phyloP scores from a whole-genome alignment of 352 stramenopile species.

The Nothophytophthora sp. region DNA sequence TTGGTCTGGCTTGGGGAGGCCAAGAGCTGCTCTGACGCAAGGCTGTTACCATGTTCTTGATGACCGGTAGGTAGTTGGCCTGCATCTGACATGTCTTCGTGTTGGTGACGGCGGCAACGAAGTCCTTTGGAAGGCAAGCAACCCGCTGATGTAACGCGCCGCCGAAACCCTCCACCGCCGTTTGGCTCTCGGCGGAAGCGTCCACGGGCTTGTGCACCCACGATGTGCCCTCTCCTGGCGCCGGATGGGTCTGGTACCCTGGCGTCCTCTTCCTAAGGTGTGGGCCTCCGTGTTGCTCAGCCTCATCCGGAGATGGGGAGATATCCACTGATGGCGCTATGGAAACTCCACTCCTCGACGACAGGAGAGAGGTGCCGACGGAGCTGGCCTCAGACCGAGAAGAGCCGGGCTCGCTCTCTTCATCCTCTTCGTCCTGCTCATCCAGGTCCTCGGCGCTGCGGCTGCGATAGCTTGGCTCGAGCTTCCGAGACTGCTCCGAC shows the following conservation, averaged over 20 bases:
- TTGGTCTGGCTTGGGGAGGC: neutral
- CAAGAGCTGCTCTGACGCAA: neutral
- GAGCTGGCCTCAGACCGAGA: constrained; percentile 33
- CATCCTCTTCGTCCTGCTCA: constrained; percentile 17
- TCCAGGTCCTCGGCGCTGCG: constrained; percentile 4
- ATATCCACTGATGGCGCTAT: constrained; percentile 46
- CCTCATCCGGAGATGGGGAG: constrained; percentile 55
- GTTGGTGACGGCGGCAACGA: constrained; percentile 59
- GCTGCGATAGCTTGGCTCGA: constrained; percentile 3
- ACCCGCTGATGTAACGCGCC: constrained; percentile 67
- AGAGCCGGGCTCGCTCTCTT: constrained; percentile 24
- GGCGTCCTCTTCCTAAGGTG: constrained; percentile 53
- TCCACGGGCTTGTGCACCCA: constrained; percentile 64
- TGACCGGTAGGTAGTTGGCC: constrained; percentile 71
- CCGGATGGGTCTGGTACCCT: constrained; percentile 53
- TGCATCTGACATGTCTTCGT: constrained; percentile 83
- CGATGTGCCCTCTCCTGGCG: constrained; percentile 57
- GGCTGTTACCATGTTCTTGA: constrained; percentile 65
- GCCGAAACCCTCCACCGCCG: constrained; percentile 57
- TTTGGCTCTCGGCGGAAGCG: constrained; percentile 54
- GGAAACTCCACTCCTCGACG: constrained; percentile 35
- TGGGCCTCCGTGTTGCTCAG: constrained; percentile 33
- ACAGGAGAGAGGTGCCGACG: constrained; percentile 22
- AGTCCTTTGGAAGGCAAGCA: constrained; percentile 65
- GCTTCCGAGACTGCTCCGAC: constrained; percentile 11